Conservation (phyloP, 2,329 filamentous ascomycete genomes). For the Diplocarpon mali region DNA sequence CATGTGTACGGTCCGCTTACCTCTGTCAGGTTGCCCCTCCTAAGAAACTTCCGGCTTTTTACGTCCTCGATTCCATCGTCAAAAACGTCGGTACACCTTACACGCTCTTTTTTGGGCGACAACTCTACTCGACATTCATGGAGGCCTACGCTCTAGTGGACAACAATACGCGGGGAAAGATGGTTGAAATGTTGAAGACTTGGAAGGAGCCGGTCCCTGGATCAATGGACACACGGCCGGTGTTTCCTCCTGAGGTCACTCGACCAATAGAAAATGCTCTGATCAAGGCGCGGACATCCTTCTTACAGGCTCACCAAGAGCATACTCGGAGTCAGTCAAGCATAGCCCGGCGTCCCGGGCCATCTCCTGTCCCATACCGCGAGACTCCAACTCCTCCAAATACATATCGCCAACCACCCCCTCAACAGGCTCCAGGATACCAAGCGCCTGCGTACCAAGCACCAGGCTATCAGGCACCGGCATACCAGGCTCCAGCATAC, state of each 20-base stretch:
- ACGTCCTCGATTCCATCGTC: conserved; percentile 94
- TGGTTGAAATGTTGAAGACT: conserved; percentile 95
- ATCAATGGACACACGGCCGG: conserved; percentile 82
- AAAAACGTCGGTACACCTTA: conserved; percentile 98
- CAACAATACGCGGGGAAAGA: conserved; percentile 67
- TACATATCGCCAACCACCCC: conserved; percentile 28
- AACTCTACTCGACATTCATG: conserved; percentile 92
- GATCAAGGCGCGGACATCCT: conserved; percentile 60
- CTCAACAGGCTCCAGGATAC: conserved; percentile 28
- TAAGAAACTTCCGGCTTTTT: conserved; percentile 90
- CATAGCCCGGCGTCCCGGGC: conserved; percentile 38
- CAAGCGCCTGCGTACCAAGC: conserved; percentile 21
- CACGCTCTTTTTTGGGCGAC: conserved; percentile 85
- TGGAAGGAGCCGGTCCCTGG: conserved; percentile 97
- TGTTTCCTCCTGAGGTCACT: conserved; percentile 80
- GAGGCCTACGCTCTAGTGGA: conserved; percentile 89
- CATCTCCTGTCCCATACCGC: conserved; percentile 50
- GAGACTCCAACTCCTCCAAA: conserved; percentile 66
- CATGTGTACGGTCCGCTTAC: conserved; percentile 15
- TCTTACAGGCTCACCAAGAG: conserved; percentile 47
- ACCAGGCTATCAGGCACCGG: conserved; percentile 27
- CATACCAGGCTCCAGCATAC: conserved; percentile 20
- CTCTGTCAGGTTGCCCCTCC: conserved; percentile 62
- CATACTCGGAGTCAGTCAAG: conserved; percentile 45
- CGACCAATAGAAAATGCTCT: conserved; percentile 88